A percentile compares a stretch with the other conserved stretches of the same genome.
These are phyloP conservation scores for Nemophila menziesii DNA, from an alignment of 257 asterid genomes.

Conservation along the genomic window DNA sequence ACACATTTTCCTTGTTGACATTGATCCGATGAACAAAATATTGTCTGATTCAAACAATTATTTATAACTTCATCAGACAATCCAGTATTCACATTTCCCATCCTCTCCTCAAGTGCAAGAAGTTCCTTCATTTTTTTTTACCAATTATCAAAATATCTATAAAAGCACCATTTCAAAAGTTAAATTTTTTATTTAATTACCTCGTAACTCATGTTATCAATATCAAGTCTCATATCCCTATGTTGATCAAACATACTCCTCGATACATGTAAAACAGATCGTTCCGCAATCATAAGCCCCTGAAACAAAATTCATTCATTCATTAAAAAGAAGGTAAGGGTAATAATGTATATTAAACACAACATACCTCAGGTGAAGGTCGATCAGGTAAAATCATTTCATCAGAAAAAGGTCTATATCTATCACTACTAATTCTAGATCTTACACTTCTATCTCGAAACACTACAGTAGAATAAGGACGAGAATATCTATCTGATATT, in stretches of 20 bases:
- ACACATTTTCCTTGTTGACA: conserved; percentile 25
- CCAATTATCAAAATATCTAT: neutral
- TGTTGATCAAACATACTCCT: conserved; percentile 30
- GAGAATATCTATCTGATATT: conserved; percentile 26
- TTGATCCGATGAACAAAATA: conserved; percentile 26
- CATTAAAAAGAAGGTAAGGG: neutral
- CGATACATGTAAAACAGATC: conserved; percentile 33
- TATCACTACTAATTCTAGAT: conserved; percentile 13
- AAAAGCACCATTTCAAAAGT: neutral
- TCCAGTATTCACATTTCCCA: conserved; percentile 46
- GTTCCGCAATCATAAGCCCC: conserved; percentile 37
- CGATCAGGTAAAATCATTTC: conserved; percentile 23
- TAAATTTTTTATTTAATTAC: conserved; percentile 9
- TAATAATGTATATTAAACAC: neutral
- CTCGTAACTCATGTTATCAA: conserved; percentile 51
- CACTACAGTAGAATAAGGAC: conserved; percentile 20
- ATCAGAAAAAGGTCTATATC: conserved; percentile 21
- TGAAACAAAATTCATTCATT: conserved; percentile 13
- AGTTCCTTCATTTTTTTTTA: conserved; percentile 32
- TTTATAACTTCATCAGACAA: conserved; percentile 26
- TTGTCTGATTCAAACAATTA: conserved; percentile 26
- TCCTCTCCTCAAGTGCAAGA: conserved; percentile 43
- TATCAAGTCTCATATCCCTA: conserved; percentile 42
- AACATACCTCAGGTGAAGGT: conserved; percentile 26
- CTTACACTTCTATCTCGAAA: conserved; percentile 31